These are phyloP conservation scores for Aspergillus sclerotiicarbonarius DNA, from an alignment of 495 filamentous ascomycete species.

Conservation along the genomic window DNA sequence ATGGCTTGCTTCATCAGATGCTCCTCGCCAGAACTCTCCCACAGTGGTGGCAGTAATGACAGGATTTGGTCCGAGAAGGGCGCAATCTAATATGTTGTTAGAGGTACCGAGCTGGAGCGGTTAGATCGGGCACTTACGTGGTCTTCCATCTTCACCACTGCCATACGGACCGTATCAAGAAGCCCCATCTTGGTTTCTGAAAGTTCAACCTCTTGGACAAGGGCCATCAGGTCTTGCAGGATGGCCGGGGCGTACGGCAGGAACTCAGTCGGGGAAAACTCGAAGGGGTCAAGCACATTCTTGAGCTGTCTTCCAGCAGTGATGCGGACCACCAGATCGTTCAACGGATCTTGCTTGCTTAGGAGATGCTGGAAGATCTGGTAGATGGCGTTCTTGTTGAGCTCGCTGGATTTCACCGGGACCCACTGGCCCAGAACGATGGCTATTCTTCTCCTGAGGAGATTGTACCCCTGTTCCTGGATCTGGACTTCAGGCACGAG, in stretches of 20 bases:
- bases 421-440: slow-evolving; percentile 91
- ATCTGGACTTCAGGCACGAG: slow-evolving; percentile 78
- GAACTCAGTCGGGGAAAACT: slow-evolving; percentile 70
- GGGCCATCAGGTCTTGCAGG: slow-evolving; percentile 64
- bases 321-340: slow-evolving; percentile 89
- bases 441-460: slow-evolving; percentile 83
- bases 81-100: slow-evolving; percentile 46
- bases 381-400: slow-evolving; percentile 71
- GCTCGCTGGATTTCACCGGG: slow-evolving; percentile 61
- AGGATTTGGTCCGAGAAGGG: slow-evolving; percentile 81
- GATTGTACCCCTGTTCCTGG: slow-evolving; percentile 70
- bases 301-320: slow-evolving; percentile 85
- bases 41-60: slow-evolving; percentile 73
- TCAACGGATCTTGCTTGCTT: slow-evolving; percentile 68
- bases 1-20: slow-evolving; percentile 91
- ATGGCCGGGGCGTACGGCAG: slow-evolving; percentile 69
- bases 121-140: slow-evolving; percentile 46
- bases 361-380: slow-evolving; percentile 89
- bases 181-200: slow-evolving; percentile 86
- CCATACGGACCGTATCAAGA: slow-evolving; percentile 72
- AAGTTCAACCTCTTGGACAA: slow-evolving; percentile 77
- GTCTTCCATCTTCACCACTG: slow-evolving; percentile 78
- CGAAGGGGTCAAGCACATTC: slow-evolving; percentile 74
- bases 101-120: background rate
- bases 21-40: slow-evolving; percentile 77